Conservation (phyloP, 176 grass and related monocot genomes). For the Carex scoparia region DNA sequence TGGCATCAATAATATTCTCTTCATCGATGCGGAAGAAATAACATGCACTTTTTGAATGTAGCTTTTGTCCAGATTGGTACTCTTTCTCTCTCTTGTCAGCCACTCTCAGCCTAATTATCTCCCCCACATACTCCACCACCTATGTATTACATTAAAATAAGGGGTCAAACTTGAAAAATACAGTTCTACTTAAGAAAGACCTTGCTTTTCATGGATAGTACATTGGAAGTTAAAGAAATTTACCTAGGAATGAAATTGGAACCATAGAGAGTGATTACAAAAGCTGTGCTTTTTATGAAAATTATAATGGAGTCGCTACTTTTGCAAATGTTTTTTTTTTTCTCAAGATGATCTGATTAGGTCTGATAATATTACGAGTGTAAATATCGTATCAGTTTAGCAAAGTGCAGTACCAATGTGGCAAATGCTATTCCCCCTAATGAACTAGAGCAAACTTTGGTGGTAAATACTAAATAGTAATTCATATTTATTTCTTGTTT, state of each 20-base stretch:
- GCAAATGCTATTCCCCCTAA: neutral
- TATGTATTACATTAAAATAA: conserved; percentile 31
- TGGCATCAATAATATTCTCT: conserved; percentile 94
- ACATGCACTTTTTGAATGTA: conserved; percentile 78
- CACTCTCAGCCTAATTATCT: conserved; percentile 66
- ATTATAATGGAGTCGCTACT: neutral
- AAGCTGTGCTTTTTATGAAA: neutral
- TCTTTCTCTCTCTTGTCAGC: conserved; percentile 85
- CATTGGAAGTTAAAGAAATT: neutral
- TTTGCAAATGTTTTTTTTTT: neutral
- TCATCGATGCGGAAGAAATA: conserved; percentile 92
- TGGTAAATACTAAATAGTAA: neutral
- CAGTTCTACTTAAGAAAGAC: neutral
- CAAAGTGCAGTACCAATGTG: neutral
- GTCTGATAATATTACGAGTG: neutral
- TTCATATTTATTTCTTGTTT: neutral
- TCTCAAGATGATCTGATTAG: neutral
- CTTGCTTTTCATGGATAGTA: neutral
- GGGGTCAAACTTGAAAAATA: neutral
- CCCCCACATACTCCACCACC: conserved; percentile 96
- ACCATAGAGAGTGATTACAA: neutral
- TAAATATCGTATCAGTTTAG: neutral
- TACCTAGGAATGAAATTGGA: neutral
- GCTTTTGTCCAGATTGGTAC: conserved; percentile 68
- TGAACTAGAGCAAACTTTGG: neutral